Evolutionary conservation across 1,284 basidiomycete genomes (phyloP).

Genomic region (Ganoderma lingzhi): DNA sequence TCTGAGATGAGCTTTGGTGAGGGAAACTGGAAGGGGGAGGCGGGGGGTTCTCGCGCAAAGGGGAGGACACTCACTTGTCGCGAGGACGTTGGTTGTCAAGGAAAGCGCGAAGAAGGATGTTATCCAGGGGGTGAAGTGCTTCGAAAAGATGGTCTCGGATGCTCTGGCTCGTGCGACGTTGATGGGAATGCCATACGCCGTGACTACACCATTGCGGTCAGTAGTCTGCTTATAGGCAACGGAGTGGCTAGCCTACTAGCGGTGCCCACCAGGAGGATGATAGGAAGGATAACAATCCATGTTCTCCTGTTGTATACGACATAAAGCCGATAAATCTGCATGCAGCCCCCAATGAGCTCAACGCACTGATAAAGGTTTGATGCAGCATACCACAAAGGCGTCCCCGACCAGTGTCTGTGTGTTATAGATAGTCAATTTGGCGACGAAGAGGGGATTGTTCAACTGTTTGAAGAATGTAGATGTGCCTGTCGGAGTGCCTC

Average conservation of each 20-base stretch:
- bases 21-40: background rate
- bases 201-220: background rate
- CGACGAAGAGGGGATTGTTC: slow-evolving; percentile 16
- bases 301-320: slow-evolving; percentile 21
- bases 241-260: background rate
- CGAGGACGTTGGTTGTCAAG: slow-evolving; percentile 25
- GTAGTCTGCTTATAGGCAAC: too few relatives aligned
- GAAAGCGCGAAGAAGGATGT: slow-evolving; percentile 24
- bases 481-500: slow-evolving; percentile 13
- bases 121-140: slow-evolving; percentile 20
- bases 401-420: slow-evolving; percentile 24
- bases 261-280: slow-evolving; percentile 7
- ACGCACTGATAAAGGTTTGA: too few relatives aligned
- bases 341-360: too few relatives aligned
- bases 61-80: slow-evolving; percentile 14
- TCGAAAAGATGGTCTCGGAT: slow-evolving; percentile 20
- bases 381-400: background rate
- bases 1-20: too few relatives aligned
- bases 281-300: slow-evolving; percentile 7
- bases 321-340: background rate
- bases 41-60: too few relatives aligned
- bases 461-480: slow-evolving; percentile 10
- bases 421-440: slow-evolving; percentile 16
- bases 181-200: slow-evolving; percentile 8
- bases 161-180: slow-evolving; percentile 8